These are phyloP conservation scores for Thalia dealbata DNA, from an alignment of 176 grass and related monocot species.

Conservation along the genomic window DNA sequence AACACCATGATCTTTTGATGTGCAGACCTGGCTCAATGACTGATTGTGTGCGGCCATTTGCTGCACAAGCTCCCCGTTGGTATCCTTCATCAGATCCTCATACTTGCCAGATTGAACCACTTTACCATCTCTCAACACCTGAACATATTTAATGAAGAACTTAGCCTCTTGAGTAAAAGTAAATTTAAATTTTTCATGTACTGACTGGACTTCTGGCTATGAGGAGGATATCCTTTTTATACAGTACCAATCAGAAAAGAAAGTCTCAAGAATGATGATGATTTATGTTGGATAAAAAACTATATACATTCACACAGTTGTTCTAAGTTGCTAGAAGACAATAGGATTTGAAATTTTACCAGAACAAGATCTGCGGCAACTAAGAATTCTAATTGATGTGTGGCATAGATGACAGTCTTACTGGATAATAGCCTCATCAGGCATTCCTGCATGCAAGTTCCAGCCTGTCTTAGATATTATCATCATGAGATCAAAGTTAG, in stretches of 20 bases:
- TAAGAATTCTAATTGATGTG: constrained; percentile 85
- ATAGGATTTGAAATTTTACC: constrained; percentile 31
- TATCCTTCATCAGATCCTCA: constrained; percentile 55
- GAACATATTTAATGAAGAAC: neutral
- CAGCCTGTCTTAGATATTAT: neutral
- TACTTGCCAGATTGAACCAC: constrained; percentile 84
- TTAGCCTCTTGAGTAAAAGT: no score
- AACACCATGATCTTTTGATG: constrained; percentile 32
- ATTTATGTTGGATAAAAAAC: no score
- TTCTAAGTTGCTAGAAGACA: no score
- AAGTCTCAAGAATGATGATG: no score
- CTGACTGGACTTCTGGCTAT: no score
- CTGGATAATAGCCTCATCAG: constrained; percentile 47
- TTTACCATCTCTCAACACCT: constrained; percentile 78
- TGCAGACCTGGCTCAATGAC: constrained; percentile 51
- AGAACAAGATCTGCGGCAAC: constrained; percentile 59
- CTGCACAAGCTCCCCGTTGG: constrained; percentile 41
- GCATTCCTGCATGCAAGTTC: constrained; percentile 49
- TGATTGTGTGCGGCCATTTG: constrained; percentile 68
- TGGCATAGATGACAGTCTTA: constrained; percentile 78
- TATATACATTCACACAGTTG: no score
- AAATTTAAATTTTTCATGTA: no score
- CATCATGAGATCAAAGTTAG: no score
- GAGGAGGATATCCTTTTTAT: no score
- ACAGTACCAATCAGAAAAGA: no score